A percentile compares a stretch with the other conserved stretches of the same genome.
Evolutionary conservation across 768 basidiomycete species (phyloP).

Genomic region (Austroboletus eburneus): DNA sequence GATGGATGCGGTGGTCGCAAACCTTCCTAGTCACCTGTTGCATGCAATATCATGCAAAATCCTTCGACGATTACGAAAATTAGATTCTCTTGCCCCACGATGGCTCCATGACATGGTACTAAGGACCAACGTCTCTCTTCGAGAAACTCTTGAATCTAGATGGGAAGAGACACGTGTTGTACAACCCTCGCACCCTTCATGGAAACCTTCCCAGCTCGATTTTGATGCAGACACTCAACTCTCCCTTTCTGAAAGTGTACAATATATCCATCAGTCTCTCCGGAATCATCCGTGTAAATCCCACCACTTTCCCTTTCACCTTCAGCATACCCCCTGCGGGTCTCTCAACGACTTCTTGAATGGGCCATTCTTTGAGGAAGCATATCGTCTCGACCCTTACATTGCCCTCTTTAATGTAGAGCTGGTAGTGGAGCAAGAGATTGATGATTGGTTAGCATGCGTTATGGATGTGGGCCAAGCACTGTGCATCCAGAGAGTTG

Average conservation of each 20-base stretch:
- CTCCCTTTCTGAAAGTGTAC: conserved; percentile 26
- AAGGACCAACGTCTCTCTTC: neutral
- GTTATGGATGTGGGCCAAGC: conserved; percentile 4
- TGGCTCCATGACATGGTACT: neutral
- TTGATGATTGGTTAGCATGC: conserved; percentile 30
- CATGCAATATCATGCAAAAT: neutral
- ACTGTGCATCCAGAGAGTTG: conserved; percentile 3
- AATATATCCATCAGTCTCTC: conserved; percentile 22
- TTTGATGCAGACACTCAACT: conserved; percentile 29
- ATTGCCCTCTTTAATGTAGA: conserved; percentile 30
- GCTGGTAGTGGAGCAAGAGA: conserved; percentile 19
- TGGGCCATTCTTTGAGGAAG: conserved; percentile 1
- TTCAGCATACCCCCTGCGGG: neutral
- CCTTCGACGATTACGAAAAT: neutral
- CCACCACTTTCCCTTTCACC: neutral
- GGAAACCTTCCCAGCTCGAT: conserved; percentile 27
- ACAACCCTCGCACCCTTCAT: conserved; percentile 8
- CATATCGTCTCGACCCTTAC: neutral
- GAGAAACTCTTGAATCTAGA: neutral
- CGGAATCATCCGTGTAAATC: neutral
- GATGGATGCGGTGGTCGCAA: neutral
- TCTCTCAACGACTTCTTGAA: neutral
- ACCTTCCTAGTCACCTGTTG: neutral
- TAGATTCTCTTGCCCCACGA: neutral
- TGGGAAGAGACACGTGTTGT: neutral